Evolutionary conservation across 2,329 filamentous ascomycete genomes (phyloP), one percentile per base, ranked within the genome.

Genomic region (Pseudogymnoascus sp.): DNA sequence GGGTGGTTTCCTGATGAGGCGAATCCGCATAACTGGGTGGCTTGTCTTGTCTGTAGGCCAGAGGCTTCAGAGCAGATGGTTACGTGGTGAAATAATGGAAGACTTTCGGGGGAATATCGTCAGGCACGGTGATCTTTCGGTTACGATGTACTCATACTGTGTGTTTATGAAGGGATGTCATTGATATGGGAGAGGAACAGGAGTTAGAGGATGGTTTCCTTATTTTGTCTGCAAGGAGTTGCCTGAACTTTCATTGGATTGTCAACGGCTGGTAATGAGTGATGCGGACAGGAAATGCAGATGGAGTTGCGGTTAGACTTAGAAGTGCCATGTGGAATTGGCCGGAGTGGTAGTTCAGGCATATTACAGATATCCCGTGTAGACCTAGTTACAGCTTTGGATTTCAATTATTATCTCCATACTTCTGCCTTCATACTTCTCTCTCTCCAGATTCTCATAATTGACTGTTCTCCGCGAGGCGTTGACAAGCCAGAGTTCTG

Each of bases 21-120:
- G 48, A 55, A 55, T 31, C 48, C 48, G 48, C 48, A 55, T 15
- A 55, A 35, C 15, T 55, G 48, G 48, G 48, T 55, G 29, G 48
- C 48, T 33, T 55, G 48, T 55, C 48, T 55, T 55, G 48, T 55
- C 8, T 55, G 48, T 55, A 55, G 17, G 17, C 48, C 48, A 33
- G 48, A 55, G 29, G 48, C 48, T 12, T 55, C 29, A 12, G 48
- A 55, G 15, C n/a, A 55, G 48, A 55, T 55, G 29, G 48, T 35
- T 8, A 55, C 48, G 0, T 55, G 48, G 48, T 55, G 15, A 55
- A n/a, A 12, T n/a, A 5, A 21, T 35, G 29, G 29, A 55, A 21
- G 29, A 5, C 15, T 55, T 21, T 5, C 7, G 12, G 25, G 15
- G 2, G 27, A 8, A 2, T 51, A 5, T 51, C n/a, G 27, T 33